Percentiles rank a stretch among this genome's conserved stretches.
phyloP scores from a whole-genome alignment of 345 rosid genomes.

The Excoecaria agallocha region DNA sequence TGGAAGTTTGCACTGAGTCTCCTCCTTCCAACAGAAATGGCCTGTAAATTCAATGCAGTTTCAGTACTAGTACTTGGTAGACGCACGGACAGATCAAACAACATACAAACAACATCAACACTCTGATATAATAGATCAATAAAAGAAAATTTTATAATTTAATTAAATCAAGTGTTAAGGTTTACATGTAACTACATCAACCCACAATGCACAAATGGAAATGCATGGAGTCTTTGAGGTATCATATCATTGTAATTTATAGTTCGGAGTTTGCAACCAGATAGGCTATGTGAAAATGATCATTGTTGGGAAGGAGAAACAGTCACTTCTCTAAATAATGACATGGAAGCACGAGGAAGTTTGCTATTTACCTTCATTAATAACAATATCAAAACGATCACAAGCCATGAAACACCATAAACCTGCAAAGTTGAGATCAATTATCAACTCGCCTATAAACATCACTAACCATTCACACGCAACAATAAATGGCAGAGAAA shows the following conservation, averaged over 20 bases:
- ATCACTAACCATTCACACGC: neutral
- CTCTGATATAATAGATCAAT: neutral
- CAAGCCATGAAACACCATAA: conserved; percentile 93
- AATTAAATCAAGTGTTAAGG: neutral
- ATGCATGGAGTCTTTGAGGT: neutral
- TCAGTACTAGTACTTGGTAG: neutral
- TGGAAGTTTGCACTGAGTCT: conserved; percentile 91
- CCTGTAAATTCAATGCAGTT: conserved; percentile 35
- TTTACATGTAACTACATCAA: neutral
- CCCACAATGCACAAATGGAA: neutral
- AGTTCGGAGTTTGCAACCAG: neutral
- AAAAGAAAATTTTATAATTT: neutral
- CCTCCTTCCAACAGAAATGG: conserved; percentile 88
- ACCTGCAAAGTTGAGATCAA: conserved; percentile 42
- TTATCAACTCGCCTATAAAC: neutral
- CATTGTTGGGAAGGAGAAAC: neutral
- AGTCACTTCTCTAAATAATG: conserved; percentile 12
- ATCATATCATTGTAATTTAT: neutral
- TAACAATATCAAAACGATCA: conserved; percentile 73
- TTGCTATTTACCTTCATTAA: conserved; percentile 82
- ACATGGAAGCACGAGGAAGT: neutral
- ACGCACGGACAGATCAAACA: neutral
- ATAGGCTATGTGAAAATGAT: neutral
- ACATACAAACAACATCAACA: neutral
- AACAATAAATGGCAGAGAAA: neutral